phyloP scores from a whole-genome alignment of 208 protist species.

The Trypanosoma brucei region DNA sequence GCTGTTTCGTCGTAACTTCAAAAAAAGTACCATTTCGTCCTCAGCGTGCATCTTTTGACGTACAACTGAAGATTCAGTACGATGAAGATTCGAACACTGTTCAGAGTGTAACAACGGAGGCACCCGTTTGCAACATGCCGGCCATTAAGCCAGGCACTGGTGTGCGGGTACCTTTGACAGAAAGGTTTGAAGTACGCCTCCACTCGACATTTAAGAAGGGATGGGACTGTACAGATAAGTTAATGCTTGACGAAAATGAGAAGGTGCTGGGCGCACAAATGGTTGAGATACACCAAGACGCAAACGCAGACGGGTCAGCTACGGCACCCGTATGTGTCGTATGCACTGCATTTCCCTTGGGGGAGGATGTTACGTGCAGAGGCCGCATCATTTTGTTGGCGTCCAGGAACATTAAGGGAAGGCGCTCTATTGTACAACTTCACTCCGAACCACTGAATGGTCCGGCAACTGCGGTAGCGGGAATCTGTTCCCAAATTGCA shows the following conservation, averaged over 20 bases:
- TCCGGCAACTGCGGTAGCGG: conserved; percentile 70
- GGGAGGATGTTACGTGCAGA: conserved; percentile 79
- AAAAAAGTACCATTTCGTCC: conserved; percentile 54
- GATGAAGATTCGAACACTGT: conserved; percentile 46
- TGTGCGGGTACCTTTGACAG: conserved; percentile 61
- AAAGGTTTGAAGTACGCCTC: conserved; percentile 63
- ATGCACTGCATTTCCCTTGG: conserved; percentile 79
- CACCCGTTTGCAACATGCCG: conserved; percentile 29
- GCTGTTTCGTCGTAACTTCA: conserved; percentile 75
- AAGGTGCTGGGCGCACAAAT: conserved; percentile 60
- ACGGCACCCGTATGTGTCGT: conserved; percentile 69
- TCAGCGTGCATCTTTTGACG: conserved; percentile 73
- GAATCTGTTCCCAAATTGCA: conserved; percentile 54
- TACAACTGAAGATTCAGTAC: conserved; percentile 54
- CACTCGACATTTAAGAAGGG: conserved; percentile 33
- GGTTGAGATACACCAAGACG: conserved; percentile 51
- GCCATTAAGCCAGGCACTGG: conserved; percentile 26
- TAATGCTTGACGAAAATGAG: conserved; percentile 77
- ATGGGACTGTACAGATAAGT: conserved; percentile 41
- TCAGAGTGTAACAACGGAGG: conserved; percentile 34
- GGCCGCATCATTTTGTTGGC: conserved; percentile 63
- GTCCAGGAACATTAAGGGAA: conserved; percentile 26
- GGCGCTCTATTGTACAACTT: conserved; percentile 34
- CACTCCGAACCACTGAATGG: conserved; percentile 76
- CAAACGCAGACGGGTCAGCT: conserved; percentile 28